A percentile compares a stretch with the other conserved stretches of the same genome.
phyloP scores from a whole-genome alignment of 768 basidiomycete species.

The Boletus sp. region DNA sequence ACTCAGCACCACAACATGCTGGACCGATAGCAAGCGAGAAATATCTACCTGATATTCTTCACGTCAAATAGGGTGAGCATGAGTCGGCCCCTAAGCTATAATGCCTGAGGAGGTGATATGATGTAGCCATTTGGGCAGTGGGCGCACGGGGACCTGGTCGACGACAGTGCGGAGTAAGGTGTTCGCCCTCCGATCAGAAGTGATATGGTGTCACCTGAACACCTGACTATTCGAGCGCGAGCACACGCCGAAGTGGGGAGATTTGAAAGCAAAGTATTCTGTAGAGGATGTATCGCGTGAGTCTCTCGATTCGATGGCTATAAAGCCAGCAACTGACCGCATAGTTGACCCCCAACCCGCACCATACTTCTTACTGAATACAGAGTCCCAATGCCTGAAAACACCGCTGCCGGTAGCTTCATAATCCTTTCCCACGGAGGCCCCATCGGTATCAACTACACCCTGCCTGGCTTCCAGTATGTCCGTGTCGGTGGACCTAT shows the following conservation, averaged over 20 bases:
- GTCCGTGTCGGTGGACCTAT: not conserved
- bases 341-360: not conserved
- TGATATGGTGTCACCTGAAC: not conserved
- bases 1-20: too few species aligned
- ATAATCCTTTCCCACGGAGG: not conserved
- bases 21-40: not conserved
- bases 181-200: not conserved
- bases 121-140: not conserved
- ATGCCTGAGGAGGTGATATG: not conserved
- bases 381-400: not conserved
- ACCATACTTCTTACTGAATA: not conserved
- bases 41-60: too few species aligned
- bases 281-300: not conserved
- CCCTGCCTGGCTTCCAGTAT: not conserved
- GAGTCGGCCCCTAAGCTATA: not conserved
- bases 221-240: not conserved
- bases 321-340: not conserved
- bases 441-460: not conserved
- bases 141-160: not conserved
- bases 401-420: accelerated
- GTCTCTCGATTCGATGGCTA: not conserved
- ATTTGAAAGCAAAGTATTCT: too few species aligned
- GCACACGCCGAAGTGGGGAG: too few species aligned
- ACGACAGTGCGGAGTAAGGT: not conserved
- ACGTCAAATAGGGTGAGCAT: not conserved